A percentile compares a stretch with the other conserved stretches of the same genome.
These are phyloP conservation scores for Solanum pimpinellifolium DNA, from an alignment of 257 asterid species.

Conservation along the genomic window DNA sequence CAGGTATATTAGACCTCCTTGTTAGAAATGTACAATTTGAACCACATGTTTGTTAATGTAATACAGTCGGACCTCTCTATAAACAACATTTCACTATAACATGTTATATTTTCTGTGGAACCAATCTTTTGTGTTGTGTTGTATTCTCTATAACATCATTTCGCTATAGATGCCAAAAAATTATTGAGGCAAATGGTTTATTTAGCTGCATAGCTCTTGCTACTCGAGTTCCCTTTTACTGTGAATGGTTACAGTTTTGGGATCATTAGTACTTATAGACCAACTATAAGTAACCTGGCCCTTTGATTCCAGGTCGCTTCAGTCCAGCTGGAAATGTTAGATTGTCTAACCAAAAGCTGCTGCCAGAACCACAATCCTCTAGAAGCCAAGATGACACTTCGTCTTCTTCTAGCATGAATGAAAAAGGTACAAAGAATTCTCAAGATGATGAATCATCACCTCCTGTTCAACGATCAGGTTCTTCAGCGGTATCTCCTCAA, in stretches of 20 bases:
- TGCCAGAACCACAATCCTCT: conserved; percentile 73
- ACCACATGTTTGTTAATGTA: background rate
- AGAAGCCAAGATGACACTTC: conserved; percentile 89
- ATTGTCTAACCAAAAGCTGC: conserved; percentile 51
- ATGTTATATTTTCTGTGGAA: background rate
- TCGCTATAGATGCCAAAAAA: background rate
- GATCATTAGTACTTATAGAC: background rate
- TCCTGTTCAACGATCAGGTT: conserved; percentile 40
- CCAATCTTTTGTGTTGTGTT: background rate
- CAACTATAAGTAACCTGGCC: background rate
- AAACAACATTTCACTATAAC: background rate
- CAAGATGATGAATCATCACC: conserved; percentile 70
- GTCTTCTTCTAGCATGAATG: conserved; percentile 74
- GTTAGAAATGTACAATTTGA: background rate
- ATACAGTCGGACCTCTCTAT: background rate
- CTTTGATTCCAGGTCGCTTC: conserved; percentile 36
- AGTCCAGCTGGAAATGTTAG: conserved; percentile 53
- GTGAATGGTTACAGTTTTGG: background rate
- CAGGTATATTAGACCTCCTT: conserved; percentile 2
- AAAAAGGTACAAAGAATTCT: conserved; percentile 50
- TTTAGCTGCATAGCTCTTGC: too few relatives aligned
- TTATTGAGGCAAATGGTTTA: background rate
- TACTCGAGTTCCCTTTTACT: background rate
- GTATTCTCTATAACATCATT: background rate
- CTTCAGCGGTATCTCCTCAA: conserved; percentile 57